Percentiles rank a stretch among this genome's conserved stretches.
Conservation (phyloP, 2,329 filamentous ascomycete species). For the Daldinia sp. region DNA sequence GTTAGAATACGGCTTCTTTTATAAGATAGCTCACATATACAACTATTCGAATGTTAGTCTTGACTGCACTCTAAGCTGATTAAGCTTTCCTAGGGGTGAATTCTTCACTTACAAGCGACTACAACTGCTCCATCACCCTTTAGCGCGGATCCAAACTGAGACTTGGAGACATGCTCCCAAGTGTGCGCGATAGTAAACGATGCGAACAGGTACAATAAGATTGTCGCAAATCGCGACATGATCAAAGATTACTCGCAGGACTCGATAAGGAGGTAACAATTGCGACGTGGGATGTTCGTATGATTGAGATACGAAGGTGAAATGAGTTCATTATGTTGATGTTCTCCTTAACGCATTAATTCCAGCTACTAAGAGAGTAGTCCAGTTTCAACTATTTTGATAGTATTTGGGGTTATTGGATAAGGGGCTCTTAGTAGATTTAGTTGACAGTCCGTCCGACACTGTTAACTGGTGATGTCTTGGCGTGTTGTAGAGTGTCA, state of each 20-base stretch:
- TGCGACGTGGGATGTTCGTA: background rate
- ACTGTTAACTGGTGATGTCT: conserved; percentile 14
- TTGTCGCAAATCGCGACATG: conserved; percentile 14
- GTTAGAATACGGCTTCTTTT: background rate
- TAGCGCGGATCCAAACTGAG: conserved; percentile 17
- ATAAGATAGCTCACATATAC: conserved; percentile 21
- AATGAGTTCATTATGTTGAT: background rate
- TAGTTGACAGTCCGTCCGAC: background rate
- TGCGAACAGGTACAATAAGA: background rate
- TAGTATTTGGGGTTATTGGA: conserved; percentile 20
- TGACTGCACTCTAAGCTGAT: background rate
- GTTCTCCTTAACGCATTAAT: background rate
- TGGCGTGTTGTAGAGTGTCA: background rate
- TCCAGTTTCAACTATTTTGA: conserved; percentile 6
- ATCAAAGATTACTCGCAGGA: background rate
- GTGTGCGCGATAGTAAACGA: conserved; percentile 11
- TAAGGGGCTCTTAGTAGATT: background rate
- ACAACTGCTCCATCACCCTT: conserved; percentile 13
- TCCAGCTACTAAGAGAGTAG: background rate
- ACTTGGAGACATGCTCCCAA: conserved; percentile 25
- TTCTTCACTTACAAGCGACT: conserved; percentile 32
- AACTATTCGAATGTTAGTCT: conserved; percentile 15
- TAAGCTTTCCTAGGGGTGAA: background rate
- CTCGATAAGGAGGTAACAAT: background rate
- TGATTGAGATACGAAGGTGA: background rate